These are phyloP conservation scores for Coriaria nepalensis DNA, from an alignment of 306 rosid genomes.

Conservation along the genomic window DNA sequence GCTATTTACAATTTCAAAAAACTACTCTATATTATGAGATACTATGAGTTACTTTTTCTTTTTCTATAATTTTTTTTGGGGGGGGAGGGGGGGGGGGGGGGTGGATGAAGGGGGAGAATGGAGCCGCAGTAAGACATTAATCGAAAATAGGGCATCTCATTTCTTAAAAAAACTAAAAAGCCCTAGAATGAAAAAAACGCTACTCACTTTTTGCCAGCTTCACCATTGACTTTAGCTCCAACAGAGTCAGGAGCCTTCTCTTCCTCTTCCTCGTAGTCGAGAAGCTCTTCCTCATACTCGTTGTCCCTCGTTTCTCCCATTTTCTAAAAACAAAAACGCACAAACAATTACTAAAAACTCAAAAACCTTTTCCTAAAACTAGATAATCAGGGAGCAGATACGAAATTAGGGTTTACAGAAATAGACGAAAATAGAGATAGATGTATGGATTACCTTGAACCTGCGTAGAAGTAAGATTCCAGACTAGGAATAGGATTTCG, in stretches of 20 bases:
- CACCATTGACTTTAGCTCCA: slow-evolving; percentile 78
- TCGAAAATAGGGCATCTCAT: neutral
- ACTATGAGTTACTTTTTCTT: no score
- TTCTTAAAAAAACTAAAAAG: neutral
- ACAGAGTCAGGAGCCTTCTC: slow-evolving; percentile 78
- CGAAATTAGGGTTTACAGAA: slow-evolving; percentile 17
- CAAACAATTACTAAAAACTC: neutral
- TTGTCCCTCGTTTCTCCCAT: slow-evolving; percentile 85
- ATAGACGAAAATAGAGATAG: slow-evolving; percentile 21
- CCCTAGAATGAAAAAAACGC: neutral
- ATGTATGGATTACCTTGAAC: slow-evolving; percentile 27
- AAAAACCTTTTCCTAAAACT: neutral
- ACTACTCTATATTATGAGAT: no score
- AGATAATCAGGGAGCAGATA: slow-evolving; percentile 3
- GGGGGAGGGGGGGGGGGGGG: no score
- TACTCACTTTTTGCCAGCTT: slow-evolving; percentile 75
- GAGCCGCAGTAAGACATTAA: neutral
- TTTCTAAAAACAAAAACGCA: slow-evolving; percentile 20
- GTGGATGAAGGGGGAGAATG: no score
- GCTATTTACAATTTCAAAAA: no score
- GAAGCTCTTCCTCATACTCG: slow-evolving; percentile 95
- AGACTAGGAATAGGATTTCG: slow-evolving; percentile 26
- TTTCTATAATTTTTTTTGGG: no score
- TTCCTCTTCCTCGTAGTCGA: slow-evolving; percentile 92
- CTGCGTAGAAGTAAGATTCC: slow-evolving; percentile 8